Conservation (phyloP, 345 rosid genomes). For the Acer saccharum region DNA sequence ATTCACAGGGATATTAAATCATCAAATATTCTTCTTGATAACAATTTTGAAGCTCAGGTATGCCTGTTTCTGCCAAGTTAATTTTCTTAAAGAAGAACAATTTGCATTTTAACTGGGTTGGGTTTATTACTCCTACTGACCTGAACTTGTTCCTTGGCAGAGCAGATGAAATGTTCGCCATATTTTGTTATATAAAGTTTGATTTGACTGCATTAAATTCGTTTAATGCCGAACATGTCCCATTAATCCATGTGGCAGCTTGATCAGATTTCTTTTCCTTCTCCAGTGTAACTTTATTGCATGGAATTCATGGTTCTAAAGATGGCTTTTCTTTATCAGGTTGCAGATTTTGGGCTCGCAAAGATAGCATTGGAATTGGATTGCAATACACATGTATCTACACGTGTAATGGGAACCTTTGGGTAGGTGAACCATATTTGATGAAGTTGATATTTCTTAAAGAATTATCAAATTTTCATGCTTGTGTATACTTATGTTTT, state of each 20-base stretch:
- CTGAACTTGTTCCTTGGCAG: background rate
- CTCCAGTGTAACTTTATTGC: constrained; percentile 2
- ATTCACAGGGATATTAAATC: constrained; percentile 98
- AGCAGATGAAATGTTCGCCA: constrained; percentile 10
- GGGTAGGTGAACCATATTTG: constrained; percentile 54
- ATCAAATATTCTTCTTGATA: constrained; percentile 87
- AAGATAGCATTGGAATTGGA: constrained; percentile 88
- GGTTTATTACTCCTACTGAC: background rate
- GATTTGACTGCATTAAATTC: background rate
- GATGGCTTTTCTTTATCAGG: constrained; percentile 41
- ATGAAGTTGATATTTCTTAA: constrained; percentile 1
- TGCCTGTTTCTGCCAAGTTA: constrained; percentile 22
- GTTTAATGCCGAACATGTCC: background rate
- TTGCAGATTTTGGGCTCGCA: constrained; percentile 96
- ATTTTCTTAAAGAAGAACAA: constrained; percentile 5
- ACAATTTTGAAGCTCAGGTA: constrained; percentile 91
- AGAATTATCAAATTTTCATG: background rate
- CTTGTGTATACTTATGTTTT: background rate
- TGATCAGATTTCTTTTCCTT: constrained; percentile 9
- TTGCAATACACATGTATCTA: constrained; percentile 83
- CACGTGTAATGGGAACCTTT: constrained; percentile 99
- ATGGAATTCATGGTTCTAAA: constrained; percentile 4
- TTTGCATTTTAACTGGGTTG: constrained; percentile 17
- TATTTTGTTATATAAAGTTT: constrained; percentile 1
- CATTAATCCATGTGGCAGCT: constrained; percentile 9